These are phyloP conservation scores for Fusarium secorum DNA, from an alignment of 2,329 filamentous ascomycete species.

Conservation along the genomic window DNA sequence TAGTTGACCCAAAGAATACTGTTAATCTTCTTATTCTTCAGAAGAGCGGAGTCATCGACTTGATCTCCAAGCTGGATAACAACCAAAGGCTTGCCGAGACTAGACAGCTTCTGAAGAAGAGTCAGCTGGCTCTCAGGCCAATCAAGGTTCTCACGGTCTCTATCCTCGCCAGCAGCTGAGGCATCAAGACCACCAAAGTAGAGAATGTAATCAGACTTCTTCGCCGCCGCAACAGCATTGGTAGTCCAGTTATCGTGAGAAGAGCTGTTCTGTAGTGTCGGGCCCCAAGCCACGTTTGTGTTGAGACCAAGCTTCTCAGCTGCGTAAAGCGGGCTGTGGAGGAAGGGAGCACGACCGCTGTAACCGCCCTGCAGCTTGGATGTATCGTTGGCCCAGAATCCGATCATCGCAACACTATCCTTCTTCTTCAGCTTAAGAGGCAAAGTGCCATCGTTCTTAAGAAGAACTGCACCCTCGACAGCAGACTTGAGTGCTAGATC, in stretches of 20 bases:
- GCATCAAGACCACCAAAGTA: constrained; percentile 5
- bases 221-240: neutral
- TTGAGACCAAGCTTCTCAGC: neutral
- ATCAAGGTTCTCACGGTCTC: neutral
- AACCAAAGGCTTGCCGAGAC: neutral
- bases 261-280: neutral
- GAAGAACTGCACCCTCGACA: neutral
- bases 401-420: neutral
- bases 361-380: neutral
- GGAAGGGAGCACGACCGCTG: neutral
- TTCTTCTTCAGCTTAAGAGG: neutral
- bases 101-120: neutral
- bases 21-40: constrained; percentile 6
- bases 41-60: neutral
- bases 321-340: neutral
- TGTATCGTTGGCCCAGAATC: constrained; percentile 2
- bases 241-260: neutral
- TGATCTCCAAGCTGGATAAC: neutral
- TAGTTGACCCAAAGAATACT: constrained; percentile 18
- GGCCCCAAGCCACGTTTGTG: neutral
- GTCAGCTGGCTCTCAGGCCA: neutral
- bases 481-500: neutral
- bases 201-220: constrained; percentile 1
- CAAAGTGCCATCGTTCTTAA: neutral
- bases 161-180: neutral